These are phyloP conservation scores for Pleurotus pulmonarius DNA, from an alignment of 768 basidiomycete species.

Conservation along the genomic window DNA sequence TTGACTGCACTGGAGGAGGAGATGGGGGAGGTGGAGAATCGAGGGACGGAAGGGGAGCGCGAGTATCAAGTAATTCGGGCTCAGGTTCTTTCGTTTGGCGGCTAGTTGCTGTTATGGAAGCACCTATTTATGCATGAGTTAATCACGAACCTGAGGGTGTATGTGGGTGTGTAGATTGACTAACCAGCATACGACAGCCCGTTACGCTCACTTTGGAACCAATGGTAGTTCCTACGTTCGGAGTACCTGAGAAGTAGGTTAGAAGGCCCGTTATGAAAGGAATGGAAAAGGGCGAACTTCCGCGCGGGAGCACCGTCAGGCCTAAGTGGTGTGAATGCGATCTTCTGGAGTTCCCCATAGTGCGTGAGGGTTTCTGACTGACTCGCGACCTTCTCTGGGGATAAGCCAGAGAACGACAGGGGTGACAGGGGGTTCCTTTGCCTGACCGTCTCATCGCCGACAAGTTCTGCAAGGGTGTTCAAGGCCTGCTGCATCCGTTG, in stretches of 20 bases:
- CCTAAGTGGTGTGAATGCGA: slow-evolving; percentile 54
- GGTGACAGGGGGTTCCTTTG: slow-evolving; percentile 54
- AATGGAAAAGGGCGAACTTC: slow-evolving; percentile 39
- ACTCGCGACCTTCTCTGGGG: slow-evolving; percentile 44
- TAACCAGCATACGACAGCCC: slow-evolving; percentile 55
- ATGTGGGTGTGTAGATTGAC: slow-evolving; percentile 5
- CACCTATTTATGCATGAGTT: not conserved
- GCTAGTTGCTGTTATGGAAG: not conserved
- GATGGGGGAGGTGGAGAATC: not conserved
- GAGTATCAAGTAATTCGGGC: not conserved
- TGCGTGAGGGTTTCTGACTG: slow-evolving; percentile 47
- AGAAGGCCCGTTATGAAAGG: not conserved
- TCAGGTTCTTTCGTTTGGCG: slow-evolving; percentile 4
- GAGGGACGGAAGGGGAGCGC: not conserved
- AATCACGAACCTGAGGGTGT: not conserved
- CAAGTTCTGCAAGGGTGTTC: slow-evolving; percentile 47
- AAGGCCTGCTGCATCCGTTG: slow-evolving; percentile 59
- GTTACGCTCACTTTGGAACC: slow-evolving; percentile 57
- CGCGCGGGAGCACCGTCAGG: slow-evolving; percentile 57
- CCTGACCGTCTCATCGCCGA: slow-evolving; percentile 39
- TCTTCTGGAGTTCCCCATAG: slow-evolving; percentile 40
- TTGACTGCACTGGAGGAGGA: not conserved
- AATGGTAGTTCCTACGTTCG: slow-evolving; percentile 53
- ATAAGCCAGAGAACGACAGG: slow-evolving; percentile 65
- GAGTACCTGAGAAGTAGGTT: slow-evolving; percentile 43